Conservation (phyloP, 352 stramenopile genomes). For the Phytophthora fragariaefolia region DNA sequence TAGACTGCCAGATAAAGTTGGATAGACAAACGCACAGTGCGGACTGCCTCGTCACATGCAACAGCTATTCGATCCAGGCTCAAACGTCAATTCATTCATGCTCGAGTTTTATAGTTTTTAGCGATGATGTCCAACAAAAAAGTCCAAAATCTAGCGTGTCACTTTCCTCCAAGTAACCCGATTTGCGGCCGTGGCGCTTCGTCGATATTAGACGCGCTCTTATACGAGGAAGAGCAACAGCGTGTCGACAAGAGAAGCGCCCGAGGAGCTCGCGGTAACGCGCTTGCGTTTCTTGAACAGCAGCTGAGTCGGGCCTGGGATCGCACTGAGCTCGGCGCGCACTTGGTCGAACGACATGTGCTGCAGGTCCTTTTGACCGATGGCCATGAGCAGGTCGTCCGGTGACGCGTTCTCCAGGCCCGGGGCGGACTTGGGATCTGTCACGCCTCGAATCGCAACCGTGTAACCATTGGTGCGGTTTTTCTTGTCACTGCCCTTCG, state of each 20-base stretch:
- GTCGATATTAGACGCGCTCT: conserved; percentile 10
- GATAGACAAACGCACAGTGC: too few species aligned
- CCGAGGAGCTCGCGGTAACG: conserved; percentile 38
- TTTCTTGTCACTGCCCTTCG: conserved; percentile 56
- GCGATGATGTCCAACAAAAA: conserved; percentile 11
- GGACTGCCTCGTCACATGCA: not conserved
- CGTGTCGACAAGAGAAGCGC: conserved; percentile 59
- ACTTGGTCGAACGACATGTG: conserved; percentile 70
- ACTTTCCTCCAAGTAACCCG: not conserved
- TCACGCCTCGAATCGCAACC: conserved; percentile 63
- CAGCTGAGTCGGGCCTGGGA: conserved; percentile 55
- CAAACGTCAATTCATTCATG: not conserved
- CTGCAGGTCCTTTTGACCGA: conserved; percentile 69
- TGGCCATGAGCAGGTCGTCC: conserved; percentile 77
- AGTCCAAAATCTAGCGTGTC: conserved; percentile 19
- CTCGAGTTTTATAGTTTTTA: conserved; percentile 30
- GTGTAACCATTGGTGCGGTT: conserved; percentile 76
- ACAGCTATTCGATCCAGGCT: not conserved
- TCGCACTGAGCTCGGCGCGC: conserved; percentile 47
- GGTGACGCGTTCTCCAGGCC: conserved; percentile 59
- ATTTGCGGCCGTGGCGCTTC: not conserved
- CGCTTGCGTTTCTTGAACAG: conserved; percentile 72
- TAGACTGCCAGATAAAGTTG: too few species aligned
- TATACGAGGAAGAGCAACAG: conserved; percentile 78
- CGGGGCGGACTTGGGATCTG: conserved; percentile 47